Evolutionary conservation across 2,329 filamentous ascomycete species (phyloP).

Genomic region (Xylaria sp.): DNA sequence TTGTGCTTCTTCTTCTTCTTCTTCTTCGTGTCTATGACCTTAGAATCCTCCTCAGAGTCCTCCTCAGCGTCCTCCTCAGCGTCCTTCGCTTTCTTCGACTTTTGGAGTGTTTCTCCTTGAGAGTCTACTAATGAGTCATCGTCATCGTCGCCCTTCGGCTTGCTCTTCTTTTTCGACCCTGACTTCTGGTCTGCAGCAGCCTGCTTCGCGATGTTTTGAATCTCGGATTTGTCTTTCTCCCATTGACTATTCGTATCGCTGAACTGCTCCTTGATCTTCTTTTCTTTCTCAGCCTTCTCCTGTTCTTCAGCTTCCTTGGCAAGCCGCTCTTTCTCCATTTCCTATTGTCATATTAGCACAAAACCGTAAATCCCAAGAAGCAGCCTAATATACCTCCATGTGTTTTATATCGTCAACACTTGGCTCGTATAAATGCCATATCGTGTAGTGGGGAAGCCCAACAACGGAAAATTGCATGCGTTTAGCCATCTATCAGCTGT

Average conservation of each 20-base stretch:
- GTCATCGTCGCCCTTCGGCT: slow-evolving; percentile 28
- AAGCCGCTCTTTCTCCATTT: slow-evolving; percentile 91
- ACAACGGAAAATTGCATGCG: slow-evolving; percentile 96
- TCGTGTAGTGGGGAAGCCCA: slow-evolving; percentile 95
- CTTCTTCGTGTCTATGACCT: slow-evolving; percentile 36
- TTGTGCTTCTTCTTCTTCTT: slow-evolving; percentile 43
- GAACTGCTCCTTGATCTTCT: slow-evolving; percentile 85
- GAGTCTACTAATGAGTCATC: slow-evolving; percentile 32
- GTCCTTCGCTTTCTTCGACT: slow-evolving; percentile 33
- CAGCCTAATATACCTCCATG: slow-evolving; percentile 75
- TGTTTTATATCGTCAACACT: slow-evolving; percentile 96
- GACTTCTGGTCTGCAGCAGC: slow-evolving; percentile 46
- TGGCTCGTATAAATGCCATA: slow-evolving; percentile 99
- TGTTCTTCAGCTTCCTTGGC: slow-evolving; percentile 83
- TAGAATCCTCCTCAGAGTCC: slow-evolving; percentile 39
- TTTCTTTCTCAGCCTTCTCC: slow-evolving; percentile 75
- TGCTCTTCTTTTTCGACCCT: slow-evolving; percentile 32
- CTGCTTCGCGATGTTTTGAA: slow-evolving; percentile 75
- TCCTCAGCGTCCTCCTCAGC: too few species aligned
- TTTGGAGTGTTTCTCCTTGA: slow-evolving; percentile 39
- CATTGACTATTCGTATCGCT: slow-evolving; percentile 81
- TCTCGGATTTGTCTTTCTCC: slow-evolving; percentile 87
- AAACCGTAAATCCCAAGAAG: background rate
- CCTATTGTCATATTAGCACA: slow-evolving; percentile 58
- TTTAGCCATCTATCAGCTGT: slow-evolving; percentile 82